Evolutionary conservation across 768 basidiomycete genomes (phyloP), one percentile per base, ranked within the genome.

Genomic region (Ephemerocybe angulata): DNA sequence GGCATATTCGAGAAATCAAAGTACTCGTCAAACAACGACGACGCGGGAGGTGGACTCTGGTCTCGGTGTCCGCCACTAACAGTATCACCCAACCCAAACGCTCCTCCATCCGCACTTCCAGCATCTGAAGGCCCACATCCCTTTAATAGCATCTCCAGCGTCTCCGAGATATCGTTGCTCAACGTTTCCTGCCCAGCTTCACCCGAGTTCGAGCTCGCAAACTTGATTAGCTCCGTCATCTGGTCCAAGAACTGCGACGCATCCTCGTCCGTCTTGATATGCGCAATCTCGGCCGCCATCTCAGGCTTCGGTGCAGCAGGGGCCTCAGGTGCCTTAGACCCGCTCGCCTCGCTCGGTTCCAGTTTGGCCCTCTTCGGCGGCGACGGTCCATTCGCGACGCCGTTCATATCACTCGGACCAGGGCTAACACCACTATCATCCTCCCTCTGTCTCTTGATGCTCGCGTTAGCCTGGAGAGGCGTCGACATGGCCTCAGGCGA

Each of bases 291-390:
- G 50, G 76, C 76, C 4, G 66, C 66, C 63, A 76, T 77, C 61
- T 72, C 72, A 59, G 67, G 63, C 52, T 82, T 62, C 24, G 72
- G 76, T 40, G 86, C 82, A 58, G 72, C 83, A 37, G 48, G 46
- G 19, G 37, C 54, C n/a, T 29, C 30, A 10, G 54, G 49, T 24
- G 38, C 38, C n/a, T 50, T 48, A 15, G 33, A 22, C 35, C 5
- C 7, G 27, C 8, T 40, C 17, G 46, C n/a, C n/a, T 28, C 17
- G 28, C 28, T 86, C 83, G 84, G 88, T 52, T 90, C 87, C 21
- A 79, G 82, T 75, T 86, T 88, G 47, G 70, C 65, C 44, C 86
- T 82, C 71, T 90, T 90, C 13, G 88, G 85, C 5, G 87, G 84
- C 6, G 86, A 87, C 6, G 80, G 82, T 52, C 83, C 80, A 58